Percentiles rank a stretch among this genome's conserved stretches.
phyloP scores from a whole-genome alignment of 2,329 filamentous ascomycete species.

The Dactylellina parvicollis region DNA sequence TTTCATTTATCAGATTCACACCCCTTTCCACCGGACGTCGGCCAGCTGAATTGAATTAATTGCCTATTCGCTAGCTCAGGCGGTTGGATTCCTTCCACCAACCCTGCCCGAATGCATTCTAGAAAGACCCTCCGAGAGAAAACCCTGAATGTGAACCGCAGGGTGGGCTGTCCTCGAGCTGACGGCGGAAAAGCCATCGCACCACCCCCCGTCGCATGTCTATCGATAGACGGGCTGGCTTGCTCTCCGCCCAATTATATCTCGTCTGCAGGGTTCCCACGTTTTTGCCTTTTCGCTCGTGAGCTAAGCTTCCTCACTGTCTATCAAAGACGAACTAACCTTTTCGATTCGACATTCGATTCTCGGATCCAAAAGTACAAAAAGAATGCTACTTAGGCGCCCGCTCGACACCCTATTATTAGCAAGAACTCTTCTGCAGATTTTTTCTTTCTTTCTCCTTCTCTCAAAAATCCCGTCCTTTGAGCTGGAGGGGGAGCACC shows the following conservation, averaged over 20 bases:
- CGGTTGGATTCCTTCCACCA: slow-evolving; percentile 26
- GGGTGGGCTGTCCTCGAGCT: slow-evolving; percentile 15
- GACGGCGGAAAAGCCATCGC: slow-evolving; percentile 37
- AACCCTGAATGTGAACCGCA: slow-evolving; percentile 3
- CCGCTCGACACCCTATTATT: slow-evolving; percentile 40
- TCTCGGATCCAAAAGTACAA: slow-evolving; percentile 38
- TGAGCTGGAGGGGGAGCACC: too few relatives aligned
- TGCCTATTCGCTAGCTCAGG: slow-evolving; percentile 19
- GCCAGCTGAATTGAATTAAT: slow-evolving; percentile 32
- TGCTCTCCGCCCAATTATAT: slow-evolving; percentile 23
- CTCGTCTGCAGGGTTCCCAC: slow-evolving; percentile 34
- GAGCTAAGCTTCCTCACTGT: slow-evolving; percentile 28
- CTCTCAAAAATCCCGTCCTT: neutral
- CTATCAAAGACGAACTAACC: slow-evolving; percentile 23
- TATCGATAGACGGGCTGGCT: slow-evolving; percentile 28
- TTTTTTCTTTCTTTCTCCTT: neutral
- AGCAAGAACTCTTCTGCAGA: slow-evolving; percentile 7
- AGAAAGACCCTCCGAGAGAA: slow-evolving; percentile 7
- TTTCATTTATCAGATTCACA: neutral
- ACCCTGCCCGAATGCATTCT: slow-evolving; percentile 21
- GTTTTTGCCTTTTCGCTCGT: slow-evolving; percentile 21
- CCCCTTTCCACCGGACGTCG: slow-evolving; percentile 10
- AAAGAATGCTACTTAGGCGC: slow-evolving; percentile 29
- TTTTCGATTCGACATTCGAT: slow-evolving; percentile 27
- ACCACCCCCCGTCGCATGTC: slow-evolving; percentile 10